Percentiles rank a stretch among this genome's conserved stretches.
These are phyloP conservation scores for Parietaria judaica DNA, from an alignment of 306 rosid species.

Conservation along the genomic window DNA sequence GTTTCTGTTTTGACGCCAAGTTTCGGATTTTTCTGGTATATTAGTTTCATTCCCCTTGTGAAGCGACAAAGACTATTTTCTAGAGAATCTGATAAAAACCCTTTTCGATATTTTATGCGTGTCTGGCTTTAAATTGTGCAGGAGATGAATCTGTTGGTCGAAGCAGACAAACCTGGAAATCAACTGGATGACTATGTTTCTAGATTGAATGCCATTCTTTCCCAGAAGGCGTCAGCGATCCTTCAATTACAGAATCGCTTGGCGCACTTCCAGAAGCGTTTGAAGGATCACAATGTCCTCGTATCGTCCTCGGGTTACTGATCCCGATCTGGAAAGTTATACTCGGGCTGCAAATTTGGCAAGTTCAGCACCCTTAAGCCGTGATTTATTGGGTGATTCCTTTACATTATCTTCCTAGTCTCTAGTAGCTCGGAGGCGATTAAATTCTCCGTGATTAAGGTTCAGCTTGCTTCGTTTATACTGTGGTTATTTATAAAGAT, in stretches of 20 bases:
- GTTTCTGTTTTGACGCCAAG: too few species aligned
- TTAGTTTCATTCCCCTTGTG: too few species aligned
- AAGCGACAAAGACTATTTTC: neutral
- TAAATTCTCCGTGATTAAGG: conserved; percentile 24
- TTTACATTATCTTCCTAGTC: conserved; percentile 19
- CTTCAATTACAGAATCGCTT: conserved; percentile 81
- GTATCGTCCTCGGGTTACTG: conserved; percentile 65
- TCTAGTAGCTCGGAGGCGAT: conserved; percentile 13
- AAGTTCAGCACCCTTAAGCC: conserved; percentile 13
- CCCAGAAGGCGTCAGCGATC: conserved; percentile 96
- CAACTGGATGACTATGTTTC: conserved; percentile 72
- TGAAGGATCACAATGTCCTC: conserved; percentile 85
- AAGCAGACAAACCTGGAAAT: conserved; percentile 97
- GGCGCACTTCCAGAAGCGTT: conserved; percentile 86
- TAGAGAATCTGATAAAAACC: neutral
- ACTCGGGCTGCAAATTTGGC: conserved; percentile 12
- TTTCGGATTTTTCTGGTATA: too few species aligned
- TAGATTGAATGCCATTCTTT: conserved; percentile 76
- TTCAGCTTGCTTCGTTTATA: conserved; percentile 16
- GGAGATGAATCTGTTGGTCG: conserved; percentile 97
- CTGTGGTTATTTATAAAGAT: neutral
- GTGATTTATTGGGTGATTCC: conserved; percentile 25
- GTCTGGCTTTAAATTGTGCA: conserved; percentile 27
- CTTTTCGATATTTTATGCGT: conserved; percentile 1
- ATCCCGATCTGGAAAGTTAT: neutral